These are phyloP conservation scores for Lepiota venenata DNA, from an alignment of 768 basidiomycete genomes.

Conservation along the genomic window DNA sequence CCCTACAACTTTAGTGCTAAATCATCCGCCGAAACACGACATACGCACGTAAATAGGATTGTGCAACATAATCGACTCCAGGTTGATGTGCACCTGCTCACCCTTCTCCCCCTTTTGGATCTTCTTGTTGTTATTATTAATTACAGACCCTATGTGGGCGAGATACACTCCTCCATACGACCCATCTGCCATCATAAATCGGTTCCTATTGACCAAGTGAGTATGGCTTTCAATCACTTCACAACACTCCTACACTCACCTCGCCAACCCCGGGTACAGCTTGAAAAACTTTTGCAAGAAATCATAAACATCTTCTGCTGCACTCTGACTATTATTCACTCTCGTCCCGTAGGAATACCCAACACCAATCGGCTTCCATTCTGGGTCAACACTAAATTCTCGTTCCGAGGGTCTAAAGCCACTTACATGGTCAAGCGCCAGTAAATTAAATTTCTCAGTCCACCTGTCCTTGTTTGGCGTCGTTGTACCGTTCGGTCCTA, in stretches of 20 bases:
- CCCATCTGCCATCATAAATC: slow-evolving; percentile 25
- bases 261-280: slow-evolving; percentile 20
- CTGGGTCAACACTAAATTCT: background rate
- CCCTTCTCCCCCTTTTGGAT: slow-evolving; percentile 16
- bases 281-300: slow-evolving; percentile 32
- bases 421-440: slow-evolving; percentile 24
- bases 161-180: slow-evolving; percentile 33
- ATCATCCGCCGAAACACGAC: background rate
- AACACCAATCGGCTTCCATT: slow-evolving; percentile 25
- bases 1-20: background rate
- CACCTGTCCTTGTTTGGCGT: slow-evolving; percentile 23
- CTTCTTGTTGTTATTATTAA: slow-evolving; percentile 28
- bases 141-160: slow-evolving; percentile 32
- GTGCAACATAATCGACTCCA: slow-evolving; percentile 29
- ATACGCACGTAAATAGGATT: slow-evolving; percentile 22
- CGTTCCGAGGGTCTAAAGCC: background rate
- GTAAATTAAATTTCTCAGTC: slow-evolving; percentile 22
- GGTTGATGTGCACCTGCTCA: slow-evolving; percentile 23
- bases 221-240: no score
- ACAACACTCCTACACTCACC: background rate
- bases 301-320: slow-evolving; percentile 31
- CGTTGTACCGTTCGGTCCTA: slow-evolving; percentile 18
- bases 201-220: slow-evolving; percentile 11
- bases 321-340: slow-evolving; percentile 28
- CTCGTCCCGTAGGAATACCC: slow-evolving; percentile 30